Conservation (phyloP, 495 filamentous ascomycete genomes). For the Podospora australis region DNA sequence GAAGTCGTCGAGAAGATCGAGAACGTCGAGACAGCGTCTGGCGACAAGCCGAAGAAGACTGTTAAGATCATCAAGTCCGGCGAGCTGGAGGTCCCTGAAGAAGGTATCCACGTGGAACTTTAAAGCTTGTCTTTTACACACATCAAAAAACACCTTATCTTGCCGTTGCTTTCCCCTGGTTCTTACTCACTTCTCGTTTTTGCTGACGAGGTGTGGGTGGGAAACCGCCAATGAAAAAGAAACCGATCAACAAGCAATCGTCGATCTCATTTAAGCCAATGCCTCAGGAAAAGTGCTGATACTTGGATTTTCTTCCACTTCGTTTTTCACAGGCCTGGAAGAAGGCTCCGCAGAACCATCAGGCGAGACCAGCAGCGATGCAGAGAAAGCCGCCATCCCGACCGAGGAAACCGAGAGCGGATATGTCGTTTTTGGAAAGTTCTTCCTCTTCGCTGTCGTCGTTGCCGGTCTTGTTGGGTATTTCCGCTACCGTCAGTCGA, state of each 20-base stretch:
- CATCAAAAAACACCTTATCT: neutral
- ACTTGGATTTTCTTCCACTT: conserved; percentile 2
- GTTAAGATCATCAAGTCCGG: conserved; percentile 94
- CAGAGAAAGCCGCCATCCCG: conserved; percentile 2
- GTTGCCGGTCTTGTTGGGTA: conserved; percentile 27
- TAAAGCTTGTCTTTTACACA: conserved; percentile 40
- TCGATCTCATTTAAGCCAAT: neutral
- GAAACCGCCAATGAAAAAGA: conserved; percentile 7
- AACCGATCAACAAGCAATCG: conserved; percentile 4
- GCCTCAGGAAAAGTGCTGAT: conserved; percentile 12
- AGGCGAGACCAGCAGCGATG: neutral
- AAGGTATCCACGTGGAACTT: conserved; percentile 98
- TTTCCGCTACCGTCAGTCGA: conserved; percentile 6
- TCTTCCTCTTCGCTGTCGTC: conserved; percentile 34
- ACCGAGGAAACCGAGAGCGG: conserved; percentile 16
- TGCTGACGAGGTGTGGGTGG: conserved; percentile 2
- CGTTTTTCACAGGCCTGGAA: conserved; percentile 7
- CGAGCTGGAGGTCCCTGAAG: conserved; percentile 76
- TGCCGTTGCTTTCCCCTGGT: conserved; percentile 1
- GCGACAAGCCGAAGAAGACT: conserved; percentile 63
- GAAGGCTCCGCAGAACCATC: conserved; percentile 6
- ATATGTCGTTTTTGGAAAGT: conserved; percentile 32
- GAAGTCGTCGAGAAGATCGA: conserved; percentile 87
- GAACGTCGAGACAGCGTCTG: conserved; percentile 59
- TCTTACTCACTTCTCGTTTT: neutral